Base-by-base conservation (phyloP, 2,329 filamentous ascomycete species). In the Epichloe typhina region DNA sequence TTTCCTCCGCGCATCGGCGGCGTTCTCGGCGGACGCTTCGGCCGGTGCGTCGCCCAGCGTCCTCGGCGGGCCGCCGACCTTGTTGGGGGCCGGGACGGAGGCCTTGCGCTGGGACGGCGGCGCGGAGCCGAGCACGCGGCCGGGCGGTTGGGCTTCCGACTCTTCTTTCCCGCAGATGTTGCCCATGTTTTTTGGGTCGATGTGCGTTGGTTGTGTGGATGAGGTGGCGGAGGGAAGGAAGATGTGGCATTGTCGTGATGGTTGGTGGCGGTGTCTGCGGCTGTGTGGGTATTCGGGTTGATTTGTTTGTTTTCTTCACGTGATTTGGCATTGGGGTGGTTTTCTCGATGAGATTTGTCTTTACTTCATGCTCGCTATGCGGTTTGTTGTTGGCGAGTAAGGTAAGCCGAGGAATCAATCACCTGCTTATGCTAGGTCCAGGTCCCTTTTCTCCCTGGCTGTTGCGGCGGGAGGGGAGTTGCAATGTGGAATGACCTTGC, bases 151-250 rank as follows among this genome's bases (percentile, higher is more conserved):
- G 66, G 79, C 73, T 59, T 86, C 81, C 55, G 78, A 70, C 35
- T 79, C 66, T 82, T 86, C 76, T 66, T 88, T 89, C 64, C 88
- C 86, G 72, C 87, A 95, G 69, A 88, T 76, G 66, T 88, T 91
- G 53, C 90, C 90, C 90, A 96, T 95, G 39, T 21, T 39, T 15
- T 15, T n/a, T 38, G 11, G 31, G 31, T 31, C 31, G 31, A 31
- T 31, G 31, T 9, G 9, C 26, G 26, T 31, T 31, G 31, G 31
- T 31, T 31, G 31, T 31, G 31, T 31, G 31, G 31, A 31, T 31
- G 31, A 31, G 9, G 31, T n/a, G n/a, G 5, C 13, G 26, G 26
- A 8, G 1, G 36, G 13, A 4, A 38, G 36, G n/a, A n/a, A 38
- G 36, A n/a, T 38, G 5, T 5, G 13, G 37, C 37, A 38, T 38